Percentiles rank a stretch among this genome's conserved stretches.
phyloP scores from a whole-genome alignment of 1,139 yeast species.

The Wickerhamomyces sp. region DNA sequence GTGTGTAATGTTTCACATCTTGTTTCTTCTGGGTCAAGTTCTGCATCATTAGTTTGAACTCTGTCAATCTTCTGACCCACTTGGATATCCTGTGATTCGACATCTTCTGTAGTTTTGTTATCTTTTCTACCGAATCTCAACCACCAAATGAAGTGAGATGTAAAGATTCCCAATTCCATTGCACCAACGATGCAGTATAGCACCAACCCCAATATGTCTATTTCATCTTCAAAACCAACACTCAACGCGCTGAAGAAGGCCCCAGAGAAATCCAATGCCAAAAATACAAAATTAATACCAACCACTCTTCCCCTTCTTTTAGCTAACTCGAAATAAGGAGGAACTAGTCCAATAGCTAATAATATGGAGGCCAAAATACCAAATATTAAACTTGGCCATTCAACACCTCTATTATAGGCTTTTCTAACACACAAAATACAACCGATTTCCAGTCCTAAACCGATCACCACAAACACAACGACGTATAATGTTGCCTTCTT shows the following conservation, averaged over 20 bases:
- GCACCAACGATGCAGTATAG: conserved; percentile 62
- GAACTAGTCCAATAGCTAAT: conserved; percentile 67
- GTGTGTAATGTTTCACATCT: not conserved
- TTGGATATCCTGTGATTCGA: not conserved
- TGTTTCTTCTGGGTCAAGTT: not conserved
- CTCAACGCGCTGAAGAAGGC: conserved; percentile 69
- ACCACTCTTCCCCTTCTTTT: conserved; percentile 71
- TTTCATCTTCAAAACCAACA: conserved; percentile 39
- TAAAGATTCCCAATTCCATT: conserved; percentile 65
- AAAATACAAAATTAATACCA: conserved; percentile 75
- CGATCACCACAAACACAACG: conserved; percentile 35
- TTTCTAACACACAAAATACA: conserved; percentile 61
- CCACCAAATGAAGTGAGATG: conserved; percentile 62
- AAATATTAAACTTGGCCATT: conserved; percentile 67
- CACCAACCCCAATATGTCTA: conserved; percentile 51
- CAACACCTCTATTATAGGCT: conserved; percentile 41
- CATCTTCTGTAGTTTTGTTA: not conserved
- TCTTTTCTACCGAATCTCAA: conserved; percentile 33
- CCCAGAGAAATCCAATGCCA: conserved; percentile 64
- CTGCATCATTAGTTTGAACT: no score
- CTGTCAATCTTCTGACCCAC: no score
- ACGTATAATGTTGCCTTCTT: conserved; percentile 32
- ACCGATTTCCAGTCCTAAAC: conserved; percentile 58
- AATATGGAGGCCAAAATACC: conserved; percentile 71
- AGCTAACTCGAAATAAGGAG: conserved; percentile 78